phyloP scores from a whole-genome alignment of 768 basidiomycete species.

The Kwoniella dendrophila region DNA sequence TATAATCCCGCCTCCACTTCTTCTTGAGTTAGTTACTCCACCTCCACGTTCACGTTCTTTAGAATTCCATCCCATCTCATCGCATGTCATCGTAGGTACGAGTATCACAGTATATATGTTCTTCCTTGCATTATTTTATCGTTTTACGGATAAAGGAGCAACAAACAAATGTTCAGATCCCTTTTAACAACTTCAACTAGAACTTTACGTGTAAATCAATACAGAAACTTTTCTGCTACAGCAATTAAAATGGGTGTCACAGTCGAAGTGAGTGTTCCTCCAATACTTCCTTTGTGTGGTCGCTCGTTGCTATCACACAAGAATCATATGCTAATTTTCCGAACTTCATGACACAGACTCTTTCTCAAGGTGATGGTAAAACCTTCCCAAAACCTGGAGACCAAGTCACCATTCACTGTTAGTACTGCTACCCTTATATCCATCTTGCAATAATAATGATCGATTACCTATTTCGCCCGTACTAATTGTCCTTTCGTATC shows the following conservation, averaged over 20 bases:
- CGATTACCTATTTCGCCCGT: too few species aligned
- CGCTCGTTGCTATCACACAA: too few species aligned
- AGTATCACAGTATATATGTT: too few species aligned
- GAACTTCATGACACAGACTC: slow-evolving; percentile 23
- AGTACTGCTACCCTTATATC: slow-evolving; percentile 8
- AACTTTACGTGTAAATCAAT: slow-evolving; percentile 7
- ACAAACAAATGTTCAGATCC: slow-evolving; percentile 30
- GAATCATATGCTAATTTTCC: too few species aligned
- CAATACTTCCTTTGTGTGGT: too few species aligned
- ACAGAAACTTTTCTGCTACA: slow-evolving; percentile 41
- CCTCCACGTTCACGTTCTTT: too few species aligned
- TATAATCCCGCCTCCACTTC: too few species aligned
- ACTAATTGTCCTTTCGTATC: neutral
- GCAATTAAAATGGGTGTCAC: slow-evolving; percentile 54
- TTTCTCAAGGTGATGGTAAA: slow-evolving; percentile 54
- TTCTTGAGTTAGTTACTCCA: too few species aligned
- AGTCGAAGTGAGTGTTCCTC: slow-evolving; percentile 39
- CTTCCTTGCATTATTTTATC: too few species aligned
- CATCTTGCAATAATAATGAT: neutral
- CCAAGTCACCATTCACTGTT: slow-evolving; percentile 54
- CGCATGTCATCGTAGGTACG: too few species aligned
- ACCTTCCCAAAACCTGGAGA: slow-evolving; percentile 54
- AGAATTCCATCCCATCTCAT: too few species aligned
- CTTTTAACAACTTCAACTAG: slow-evolving; percentile 25
- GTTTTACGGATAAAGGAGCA: too few species aligned